Evolutionary conservation across 2,329 filamentous ascomycete species (phyloP).

Genomic region (Venturia oleaginea): DNA sequence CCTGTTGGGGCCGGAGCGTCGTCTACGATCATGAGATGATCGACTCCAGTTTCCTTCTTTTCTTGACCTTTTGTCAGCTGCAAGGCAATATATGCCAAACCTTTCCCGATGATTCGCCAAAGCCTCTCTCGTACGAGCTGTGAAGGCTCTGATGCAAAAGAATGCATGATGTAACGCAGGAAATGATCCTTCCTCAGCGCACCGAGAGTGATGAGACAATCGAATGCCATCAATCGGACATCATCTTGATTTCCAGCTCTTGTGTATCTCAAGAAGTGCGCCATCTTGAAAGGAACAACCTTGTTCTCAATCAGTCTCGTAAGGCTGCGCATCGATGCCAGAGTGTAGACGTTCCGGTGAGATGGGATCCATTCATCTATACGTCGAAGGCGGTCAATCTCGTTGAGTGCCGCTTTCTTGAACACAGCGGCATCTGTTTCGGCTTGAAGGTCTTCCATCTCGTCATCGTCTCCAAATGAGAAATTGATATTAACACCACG

Average conservation of each 20-base stretch:
- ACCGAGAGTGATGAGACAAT: constrained; percentile 47
- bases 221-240: constrained; percentile 51
- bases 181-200: constrained; percentile 43
- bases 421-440: constrained; percentile 38
- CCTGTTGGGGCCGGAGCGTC: constrained; percentile 39
- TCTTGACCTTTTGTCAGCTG: constrained; percentile 35
- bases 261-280: constrained; percentile 54
- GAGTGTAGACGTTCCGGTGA: constrained; percentile 55
- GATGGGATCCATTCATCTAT: constrained; percentile 60
- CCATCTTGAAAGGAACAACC: constrained; percentile 42
- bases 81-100: constrained; percentile 50
- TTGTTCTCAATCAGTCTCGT: constrained; percentile 45
- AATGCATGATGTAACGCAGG: constrained; percentile 48
- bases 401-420: constrained; percentile 47
- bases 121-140: constrained; percentile 48
- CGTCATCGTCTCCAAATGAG: constrained; percentile 34
- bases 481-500: constrained; percentile 6
- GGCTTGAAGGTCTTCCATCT: constrained; percentile 24
- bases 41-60: constrained; percentile 24
- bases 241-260: constrained; percentile 50
- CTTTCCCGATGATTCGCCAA: constrained; percentile 43
- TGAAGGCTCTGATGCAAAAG: constrained; percentile 48
- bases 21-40: constrained; percentile 48
- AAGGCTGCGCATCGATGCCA: constrained; percentile 52
- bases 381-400: constrained; percentile 53